These are phyloP conservation scores for Populus deltoides DNA, from an alignment of 345 rosid genomes.

Conservation along the genomic window DNA sequence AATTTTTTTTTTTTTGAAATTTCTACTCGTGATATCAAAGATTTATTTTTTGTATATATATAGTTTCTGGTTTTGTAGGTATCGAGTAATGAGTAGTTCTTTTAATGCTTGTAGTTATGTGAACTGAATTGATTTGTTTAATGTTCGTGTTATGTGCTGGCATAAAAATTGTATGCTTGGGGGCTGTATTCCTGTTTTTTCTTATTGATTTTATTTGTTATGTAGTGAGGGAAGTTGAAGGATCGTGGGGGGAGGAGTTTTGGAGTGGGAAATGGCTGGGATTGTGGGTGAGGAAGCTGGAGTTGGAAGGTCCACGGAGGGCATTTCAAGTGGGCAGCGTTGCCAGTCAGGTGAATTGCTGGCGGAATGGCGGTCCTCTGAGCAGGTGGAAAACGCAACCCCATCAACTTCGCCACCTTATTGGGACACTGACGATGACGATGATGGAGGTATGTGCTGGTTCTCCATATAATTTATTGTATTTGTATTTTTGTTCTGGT, in stretches of 20 bases:
- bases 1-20: neutral
- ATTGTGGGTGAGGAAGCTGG: constrained; percentile 61
- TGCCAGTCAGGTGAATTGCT: constrained; percentile 76
- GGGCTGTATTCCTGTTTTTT: neutral
- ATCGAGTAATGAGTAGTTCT: neutral
- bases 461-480: neutral
- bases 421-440: constrained; percentile 86
- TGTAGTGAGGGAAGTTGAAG: constrained; percentile 29
- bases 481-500: neutral
- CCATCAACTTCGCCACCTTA: constrained; percentile 85
- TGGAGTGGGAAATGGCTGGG: constrained; percentile 64
- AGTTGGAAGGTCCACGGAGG: constrained; percentile 65
- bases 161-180: neutral
- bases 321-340: constrained; percentile 50
- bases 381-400: constrained; percentile 83
- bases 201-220: neutral
- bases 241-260: constrained; percentile 34
- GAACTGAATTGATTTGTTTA: neutral
- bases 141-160: neutral
- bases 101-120: neutral
- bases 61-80: neutral
- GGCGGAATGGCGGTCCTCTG: constrained; percentile 92
- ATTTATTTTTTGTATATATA: neutral
- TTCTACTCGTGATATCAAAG: neutral
- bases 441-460: constrained; percentile 54